Evolutionary conservation across 2,329 filamentous ascomycete genomes (phyloP), one percentile per base, ranked within the genome.

Genomic region (Trichophaea hybrida): DNA sequence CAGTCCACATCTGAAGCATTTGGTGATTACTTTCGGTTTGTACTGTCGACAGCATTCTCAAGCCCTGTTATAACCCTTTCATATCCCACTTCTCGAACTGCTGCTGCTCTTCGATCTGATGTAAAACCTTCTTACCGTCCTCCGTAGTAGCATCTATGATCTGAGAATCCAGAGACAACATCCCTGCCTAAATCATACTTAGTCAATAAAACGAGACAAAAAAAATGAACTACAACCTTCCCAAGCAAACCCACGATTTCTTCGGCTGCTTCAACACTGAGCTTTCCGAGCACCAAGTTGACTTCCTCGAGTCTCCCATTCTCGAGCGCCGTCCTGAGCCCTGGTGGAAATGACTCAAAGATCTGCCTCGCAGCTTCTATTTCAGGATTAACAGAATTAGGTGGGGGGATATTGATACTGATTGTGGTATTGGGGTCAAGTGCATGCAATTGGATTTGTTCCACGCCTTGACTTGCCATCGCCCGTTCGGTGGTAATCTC

Each of bases 371-470:
- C 82, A 62, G 78, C 75, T 64, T 83, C 77, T 57, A 78, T 78
- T 6, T 74, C 74, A 1, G 80, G 78, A 56, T 90, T 82, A 31
- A 82, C 77, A 67, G 83, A 85, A 31, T 81, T 77, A 43, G 77
- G 76, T 0, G 85, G 77, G 10, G 93, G 91, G 43, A 94, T 84
- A 58, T 75, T 80, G 72, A 97, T 96, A 70, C 87, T 86, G 71
- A 98, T 96, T 62, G 86, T 84, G 2, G 91, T 96, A 52, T 85
- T 86, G 0, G 91, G 91, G 72, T 96, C 89, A 8, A 98, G 90
- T 12, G 93, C 91, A 71, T 98, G 93, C 51, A 98, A 79, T 73
- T 98, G 94, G 67, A 98, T 98, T 73, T 96, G 91, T 75, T 98
- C 93, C 7, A 94, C 85, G 17, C 85, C 88, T 1, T 74, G 73